A percentile compares a stretch with the other conserved stretches of the same genome.
Evolutionary conservation across 2,329 filamentous ascomycete genomes (phyloP).

Genomic region (Penicillium sp.): DNA sequence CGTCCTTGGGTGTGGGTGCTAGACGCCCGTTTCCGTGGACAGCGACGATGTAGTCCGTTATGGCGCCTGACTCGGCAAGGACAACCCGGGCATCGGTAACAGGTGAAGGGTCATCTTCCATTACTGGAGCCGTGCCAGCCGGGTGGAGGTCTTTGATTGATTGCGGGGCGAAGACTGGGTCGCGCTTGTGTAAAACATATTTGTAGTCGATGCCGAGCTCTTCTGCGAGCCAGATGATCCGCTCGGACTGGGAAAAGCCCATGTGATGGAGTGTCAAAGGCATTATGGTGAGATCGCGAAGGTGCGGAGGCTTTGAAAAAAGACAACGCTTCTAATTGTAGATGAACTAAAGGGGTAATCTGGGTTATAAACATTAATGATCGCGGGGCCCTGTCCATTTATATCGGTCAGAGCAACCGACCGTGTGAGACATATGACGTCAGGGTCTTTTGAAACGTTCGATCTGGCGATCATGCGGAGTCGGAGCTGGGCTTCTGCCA

Average conservation of each 20-base stretch:
- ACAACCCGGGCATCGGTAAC: conserved; percentile 16
- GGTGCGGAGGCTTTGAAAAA: background rate
- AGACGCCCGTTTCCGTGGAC: conserved; percentile 18
- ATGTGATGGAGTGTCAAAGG: conserved; percentile 23
- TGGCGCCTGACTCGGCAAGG: conserved; percentile 21
- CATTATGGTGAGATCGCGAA: conserved; percentile 6
- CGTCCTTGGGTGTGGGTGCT: conserved; percentile 19
- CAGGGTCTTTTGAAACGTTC: background rate
- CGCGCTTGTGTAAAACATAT: conserved; percentile 22
- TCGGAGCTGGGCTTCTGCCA: background rate
- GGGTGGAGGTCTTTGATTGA: conserved; percentile 23
- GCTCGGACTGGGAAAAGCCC: conserved; percentile 24
- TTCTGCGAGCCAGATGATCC: conserved; percentile 26
- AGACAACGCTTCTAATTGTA: background rate
- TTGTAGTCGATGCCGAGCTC: conserved; percentile 22
- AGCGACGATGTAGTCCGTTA: conserved; percentile 21
- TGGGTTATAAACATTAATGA: background rate
- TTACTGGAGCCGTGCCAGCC: conserved; percentile 20
- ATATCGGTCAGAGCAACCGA: background rate
- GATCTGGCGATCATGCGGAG: background rate
- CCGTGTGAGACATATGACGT: background rate
- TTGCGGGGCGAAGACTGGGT: conserved; percentile 20
- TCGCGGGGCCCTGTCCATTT: background rate
- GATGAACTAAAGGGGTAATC: background rate
- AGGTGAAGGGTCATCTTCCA: conserved; percentile 22